A percentile compares a stretch with the other conserved stretches of the same genome.
Evolutionary conservation across 768 basidiomycete genomes (phyloP).

Genomic region (Neoboletus subvelutipes): DNA sequence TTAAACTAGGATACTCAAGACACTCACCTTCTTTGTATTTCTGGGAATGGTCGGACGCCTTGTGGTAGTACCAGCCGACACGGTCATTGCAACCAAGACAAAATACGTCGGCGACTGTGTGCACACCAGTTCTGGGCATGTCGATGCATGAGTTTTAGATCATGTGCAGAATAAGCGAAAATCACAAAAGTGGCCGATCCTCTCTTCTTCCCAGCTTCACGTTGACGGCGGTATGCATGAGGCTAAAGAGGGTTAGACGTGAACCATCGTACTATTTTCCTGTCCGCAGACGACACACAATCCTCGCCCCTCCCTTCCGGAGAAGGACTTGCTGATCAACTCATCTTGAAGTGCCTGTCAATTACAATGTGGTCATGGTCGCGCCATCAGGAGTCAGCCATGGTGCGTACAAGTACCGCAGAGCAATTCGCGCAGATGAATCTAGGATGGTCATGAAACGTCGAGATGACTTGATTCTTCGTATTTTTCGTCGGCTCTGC

Average conservation of each 20-base stretch:
- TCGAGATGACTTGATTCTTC: constrained; percentile 55
- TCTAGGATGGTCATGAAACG: constrained; percentile 63
- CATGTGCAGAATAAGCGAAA: constrained; percentile 4
- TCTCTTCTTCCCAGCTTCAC: constrained; percentile 72
- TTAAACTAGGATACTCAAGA: not conserved
- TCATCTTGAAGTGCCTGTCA: constrained; percentile 77
- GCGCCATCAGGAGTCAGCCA: not conserved
- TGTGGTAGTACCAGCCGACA: constrained; percentile 82
- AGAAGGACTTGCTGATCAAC: constrained; percentile 81
- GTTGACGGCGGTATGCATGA: constrained; percentile 78
- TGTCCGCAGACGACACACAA: constrained; percentile 49
- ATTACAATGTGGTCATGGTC: not conserved
- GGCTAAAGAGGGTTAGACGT: constrained; percentile 37
- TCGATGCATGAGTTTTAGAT: not conserved
- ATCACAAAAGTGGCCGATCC: constrained; percentile 70
- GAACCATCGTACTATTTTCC: not conserved
- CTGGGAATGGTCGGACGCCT: constrained; percentile 71
- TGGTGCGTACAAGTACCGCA: constrained; percentile 59
- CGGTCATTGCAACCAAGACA: constrained; percentile 79
- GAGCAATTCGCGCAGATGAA: constrained; percentile 71
- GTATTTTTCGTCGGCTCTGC: constrained; percentile 41
- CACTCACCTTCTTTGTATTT: constrained; percentile 80
- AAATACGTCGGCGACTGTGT: constrained; percentile 78
- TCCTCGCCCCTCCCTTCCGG: constrained; percentile 78
- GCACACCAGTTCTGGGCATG: constrained; percentile 64